Evolutionary conservation across 495 filamentous ascomycete species (phyloP).

Genomic region (Neurospora sp.): DNA sequence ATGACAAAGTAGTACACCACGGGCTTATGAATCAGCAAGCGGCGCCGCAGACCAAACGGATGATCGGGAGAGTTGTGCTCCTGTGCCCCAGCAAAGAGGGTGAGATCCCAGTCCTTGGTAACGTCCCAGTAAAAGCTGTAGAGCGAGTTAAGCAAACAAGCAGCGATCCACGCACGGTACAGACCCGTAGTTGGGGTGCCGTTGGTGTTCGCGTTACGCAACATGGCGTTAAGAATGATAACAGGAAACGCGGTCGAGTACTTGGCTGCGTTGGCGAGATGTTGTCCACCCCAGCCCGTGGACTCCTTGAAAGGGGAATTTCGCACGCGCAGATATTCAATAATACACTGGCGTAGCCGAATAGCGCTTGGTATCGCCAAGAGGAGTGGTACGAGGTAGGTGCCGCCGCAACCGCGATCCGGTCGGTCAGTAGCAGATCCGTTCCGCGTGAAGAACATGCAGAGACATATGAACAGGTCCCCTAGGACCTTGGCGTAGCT

Average conservation of each 20-base stretch:
- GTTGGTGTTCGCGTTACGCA: conserved; percentile 44
- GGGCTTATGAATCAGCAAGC: conserved; percentile 57
- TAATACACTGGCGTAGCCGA: conserved; percentile 84
- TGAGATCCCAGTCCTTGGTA: conserved; percentile 91
- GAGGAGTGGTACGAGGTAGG: conserved; percentile 65
- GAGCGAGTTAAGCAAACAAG: conserved; percentile 67
- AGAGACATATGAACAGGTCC: conserved; percentile 78
- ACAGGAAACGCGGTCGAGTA: conserved; percentile 90
- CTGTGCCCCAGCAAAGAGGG: conserved; percentile 50
- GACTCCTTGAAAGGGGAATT: conserved; percentile 34
- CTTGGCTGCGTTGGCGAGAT: conserved; percentile 86
- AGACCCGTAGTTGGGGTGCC: conserved; percentile 13
- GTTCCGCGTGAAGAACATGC: conserved; percentile 69
- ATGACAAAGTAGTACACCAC: conserved; percentile 76
- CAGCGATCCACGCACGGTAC: conserved; percentile 44
- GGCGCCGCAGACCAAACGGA: conserved; percentile 66
- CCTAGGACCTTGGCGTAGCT: conserved; percentile 87
- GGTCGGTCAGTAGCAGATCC: conserved; percentile 69
- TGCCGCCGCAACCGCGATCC: conserved; percentile 68
- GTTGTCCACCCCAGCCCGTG: conserved; percentile 62
- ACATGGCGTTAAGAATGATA: conserved; percentile 63
- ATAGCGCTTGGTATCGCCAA: conserved; percentile 74
- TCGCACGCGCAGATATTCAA: conserved; percentile 70
- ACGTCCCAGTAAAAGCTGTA: conserved; percentile 99
- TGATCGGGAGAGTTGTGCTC: conserved; percentile 47